These are phyloP conservation scores for Hirschfeldia incana DNA, from an alignment of 345 rosid genomes.

Conservation along the genomic window DNA sequence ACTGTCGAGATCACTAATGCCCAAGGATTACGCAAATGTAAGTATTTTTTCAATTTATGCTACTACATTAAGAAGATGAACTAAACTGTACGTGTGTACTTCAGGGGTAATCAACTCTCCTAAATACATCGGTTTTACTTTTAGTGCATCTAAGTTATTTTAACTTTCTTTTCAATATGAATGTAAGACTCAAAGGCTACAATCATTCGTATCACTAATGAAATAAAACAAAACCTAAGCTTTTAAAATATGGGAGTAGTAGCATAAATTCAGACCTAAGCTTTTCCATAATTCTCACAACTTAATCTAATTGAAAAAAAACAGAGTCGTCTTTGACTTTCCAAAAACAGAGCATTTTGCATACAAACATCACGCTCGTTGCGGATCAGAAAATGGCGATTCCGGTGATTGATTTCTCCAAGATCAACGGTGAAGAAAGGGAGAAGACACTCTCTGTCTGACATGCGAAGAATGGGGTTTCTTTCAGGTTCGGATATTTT, in stretches of 20 bases:
- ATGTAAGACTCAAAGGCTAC: too few species aligned
- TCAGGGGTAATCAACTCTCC: not conserved
- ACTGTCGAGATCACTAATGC: slow-evolving; percentile 19
- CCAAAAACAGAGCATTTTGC: slow-evolving; percentile 28
- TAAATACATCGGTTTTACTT: not conserved
- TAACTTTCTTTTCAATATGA: too few species aligned
- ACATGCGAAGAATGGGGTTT: slow-evolving; percentile 92
- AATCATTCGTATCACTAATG: too few species aligned
- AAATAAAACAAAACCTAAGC: too few species aligned
- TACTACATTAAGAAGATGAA: slow-evolving; percentile 7
- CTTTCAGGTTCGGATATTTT: slow-evolving; percentile 61
- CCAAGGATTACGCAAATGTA: not conserved
- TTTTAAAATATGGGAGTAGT: not conserved
- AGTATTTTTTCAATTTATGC: too few species aligned
- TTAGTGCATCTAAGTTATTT: not conserved
- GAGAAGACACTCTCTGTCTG: slow-evolving; percentile 56
- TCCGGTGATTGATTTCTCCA: slow-evolving; percentile 92
- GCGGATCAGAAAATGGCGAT: slow-evolving; percentile 56
- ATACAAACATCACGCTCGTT: not conserved
- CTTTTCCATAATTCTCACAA: slow-evolving; percentile 31
- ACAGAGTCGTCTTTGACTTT: slow-evolving; percentile 33
- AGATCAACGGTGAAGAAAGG: slow-evolving; percentile 69
- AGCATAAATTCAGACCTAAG: slow-evolving; percentile 25
- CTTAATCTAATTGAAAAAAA: slow-evolving; percentile 10
- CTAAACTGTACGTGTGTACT: not conserved